Conservation (phyloP, 2,329 filamentous ascomycete species). For the Phialophora chinensis region DNA sequence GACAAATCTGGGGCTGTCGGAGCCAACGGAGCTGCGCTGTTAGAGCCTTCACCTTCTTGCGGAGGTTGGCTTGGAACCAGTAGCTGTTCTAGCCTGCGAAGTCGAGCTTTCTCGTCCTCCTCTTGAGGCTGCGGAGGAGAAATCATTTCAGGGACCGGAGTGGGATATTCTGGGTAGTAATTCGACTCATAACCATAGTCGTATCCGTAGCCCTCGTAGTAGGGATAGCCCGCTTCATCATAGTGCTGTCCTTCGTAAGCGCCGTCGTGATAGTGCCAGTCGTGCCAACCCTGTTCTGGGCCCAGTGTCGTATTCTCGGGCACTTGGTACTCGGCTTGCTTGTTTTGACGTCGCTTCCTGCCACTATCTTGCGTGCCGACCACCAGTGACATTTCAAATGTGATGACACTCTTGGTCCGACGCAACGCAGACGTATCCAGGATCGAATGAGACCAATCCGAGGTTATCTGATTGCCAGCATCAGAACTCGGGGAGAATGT, state of each 20-base stretch:
- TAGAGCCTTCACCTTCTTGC: slow-evolving; percentile 55
- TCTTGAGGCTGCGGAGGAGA: slow-evolving; percentile 63
- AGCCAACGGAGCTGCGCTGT: slow-evolving; percentile 41
- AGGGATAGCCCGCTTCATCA: slow-evolving; percentile 34
- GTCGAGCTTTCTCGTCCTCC: slow-evolving; percentile 78
- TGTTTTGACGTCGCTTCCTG: slow-evolving; percentile 42
- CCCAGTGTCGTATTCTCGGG: slow-evolving; percentile 11
- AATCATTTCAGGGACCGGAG: slow-evolving; percentile 26
- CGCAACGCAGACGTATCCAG: slow-evolving; percentile 85
- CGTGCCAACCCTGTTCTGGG: slow-evolving; percentile 27
- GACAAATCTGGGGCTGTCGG: slow-evolving; percentile 55
- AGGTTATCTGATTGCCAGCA: slow-evolving; percentile 46
- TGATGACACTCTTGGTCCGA: slow-evolving; percentile 89
- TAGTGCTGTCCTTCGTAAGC: slow-evolving; percentile 35
- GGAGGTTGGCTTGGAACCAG: slow-evolving; percentile 82
- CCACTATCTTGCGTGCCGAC: slow-evolving; percentile 84
- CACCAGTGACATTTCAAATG: slow-evolving; percentile 81
- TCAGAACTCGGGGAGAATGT: slow-evolving; percentile 47
- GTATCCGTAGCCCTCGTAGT: slow-evolving; percentile 30
- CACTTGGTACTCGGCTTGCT: slow-evolving; percentile 24
- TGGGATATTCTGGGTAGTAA: slow-evolving; percentile 21
- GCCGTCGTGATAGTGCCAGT: slow-evolving; percentile 24
- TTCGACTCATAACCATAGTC: slow-evolving; percentile 26
- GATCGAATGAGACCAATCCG: slow-evolving; percentile 65
- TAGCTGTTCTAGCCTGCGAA: slow-evolving; percentile 76